phyloP scores from a whole-genome alignment of 768 basidiomycete genomes.

The Tulasnella sp. region DNA sequence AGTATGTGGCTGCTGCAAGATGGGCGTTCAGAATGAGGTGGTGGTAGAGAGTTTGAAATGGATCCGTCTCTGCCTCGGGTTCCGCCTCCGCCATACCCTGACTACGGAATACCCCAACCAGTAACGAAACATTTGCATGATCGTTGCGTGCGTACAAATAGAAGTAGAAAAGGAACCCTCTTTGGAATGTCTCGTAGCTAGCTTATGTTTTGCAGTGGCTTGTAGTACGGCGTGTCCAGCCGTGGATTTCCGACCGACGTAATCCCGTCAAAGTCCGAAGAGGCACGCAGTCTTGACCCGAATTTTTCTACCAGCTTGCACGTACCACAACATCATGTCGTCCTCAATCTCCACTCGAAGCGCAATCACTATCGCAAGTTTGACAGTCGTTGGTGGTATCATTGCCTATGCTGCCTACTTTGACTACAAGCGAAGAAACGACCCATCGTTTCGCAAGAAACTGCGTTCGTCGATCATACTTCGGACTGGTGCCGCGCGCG shows the following conservation, averaged over 20 bases:
- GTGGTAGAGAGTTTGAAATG: not conserved
- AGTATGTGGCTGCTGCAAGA: not conserved
- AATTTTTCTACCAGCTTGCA: constrained; percentile 14
- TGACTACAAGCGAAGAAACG: constrained; percentile 86
- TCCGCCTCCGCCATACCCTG: no score
- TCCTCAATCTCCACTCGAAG: constrained; percentile 10
- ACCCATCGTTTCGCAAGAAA: constrained; percentile 73
- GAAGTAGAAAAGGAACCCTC: no score
- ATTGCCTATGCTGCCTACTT: constrained; percentile 86
- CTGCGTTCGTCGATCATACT: constrained; percentile 45
- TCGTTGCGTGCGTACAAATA: no score
- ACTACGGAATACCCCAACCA: no score
- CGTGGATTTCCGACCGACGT: no score
- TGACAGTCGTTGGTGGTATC: constrained; percentile 39
- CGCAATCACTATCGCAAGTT: constrained; percentile 31
- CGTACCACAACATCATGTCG: constrained; percentile 7
- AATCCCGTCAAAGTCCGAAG: no score
- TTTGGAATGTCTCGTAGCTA: no score
- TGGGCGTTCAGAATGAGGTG: not conserved
- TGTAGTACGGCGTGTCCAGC: no score
- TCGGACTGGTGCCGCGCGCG: not conserved
- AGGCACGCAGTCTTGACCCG: not conserved
- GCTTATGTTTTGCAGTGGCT: no score
- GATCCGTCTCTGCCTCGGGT: not conserved
- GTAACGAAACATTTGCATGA: no score